Conservation (phyloP, 1,284 basidiomycete genomes). For the Malassezia brasiliensis region DNA sequence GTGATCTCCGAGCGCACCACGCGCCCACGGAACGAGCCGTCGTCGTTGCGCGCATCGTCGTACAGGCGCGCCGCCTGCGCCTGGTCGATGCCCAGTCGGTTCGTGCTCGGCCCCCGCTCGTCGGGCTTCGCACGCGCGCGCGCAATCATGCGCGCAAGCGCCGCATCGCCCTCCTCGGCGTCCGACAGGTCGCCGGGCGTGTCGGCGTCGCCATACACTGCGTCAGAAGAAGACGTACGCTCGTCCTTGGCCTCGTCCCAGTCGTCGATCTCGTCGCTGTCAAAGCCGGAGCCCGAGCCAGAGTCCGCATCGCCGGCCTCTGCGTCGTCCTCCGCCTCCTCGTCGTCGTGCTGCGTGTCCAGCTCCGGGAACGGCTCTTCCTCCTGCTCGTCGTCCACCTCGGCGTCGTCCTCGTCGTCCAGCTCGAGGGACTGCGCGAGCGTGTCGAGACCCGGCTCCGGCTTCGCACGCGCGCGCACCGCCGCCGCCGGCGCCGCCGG, state of each 20-base stretch:
- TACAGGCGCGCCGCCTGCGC: slow-evolving; percentile 55
- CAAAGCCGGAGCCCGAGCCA: slow-evolving; percentile 31
- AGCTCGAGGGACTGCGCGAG: slow-evolving; percentile 6
- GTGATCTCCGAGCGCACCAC: slow-evolving; percentile 66
- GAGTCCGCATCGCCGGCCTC: slow-evolving; percentile 47
- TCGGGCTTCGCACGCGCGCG: slow-evolving; percentile 48
- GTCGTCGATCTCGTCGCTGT: slow-evolving; percentile 32
- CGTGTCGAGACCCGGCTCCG: slow-evolving; percentile 6
- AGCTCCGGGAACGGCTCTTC: slow-evolving; percentile 51
- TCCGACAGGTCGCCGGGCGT: slow-evolving; percentile 19
- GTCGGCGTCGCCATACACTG: slow-evolving; percentile 20
- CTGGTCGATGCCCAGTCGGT: slow-evolving; percentile 40
- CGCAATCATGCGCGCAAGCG: slow-evolving; percentile 38
- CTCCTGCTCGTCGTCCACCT: slow-evolving; percentile 21
- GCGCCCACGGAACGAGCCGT: slow-evolving; percentile 46
- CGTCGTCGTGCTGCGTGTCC: slow-evolving; percentile 47
- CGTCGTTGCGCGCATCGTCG: slow-evolving; percentile 54
- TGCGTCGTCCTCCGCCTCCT: slow-evolving; percentile 49
- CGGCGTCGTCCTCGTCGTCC: slow-evolving; percentile 13
- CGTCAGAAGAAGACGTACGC: slow-evolving; percentile 18
- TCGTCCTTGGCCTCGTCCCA: slow-evolving; percentile 15
- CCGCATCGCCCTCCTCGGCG: slow-evolving; percentile 32
- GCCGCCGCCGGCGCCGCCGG: neutral
- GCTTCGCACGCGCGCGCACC: neutral
- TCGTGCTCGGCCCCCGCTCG: slow-evolving; percentile 37